These are phyloP conservation scores for Barbarea vulgaris DNA, from an alignment of 345 rosid genomes.

Conservation along the genomic window DNA sequence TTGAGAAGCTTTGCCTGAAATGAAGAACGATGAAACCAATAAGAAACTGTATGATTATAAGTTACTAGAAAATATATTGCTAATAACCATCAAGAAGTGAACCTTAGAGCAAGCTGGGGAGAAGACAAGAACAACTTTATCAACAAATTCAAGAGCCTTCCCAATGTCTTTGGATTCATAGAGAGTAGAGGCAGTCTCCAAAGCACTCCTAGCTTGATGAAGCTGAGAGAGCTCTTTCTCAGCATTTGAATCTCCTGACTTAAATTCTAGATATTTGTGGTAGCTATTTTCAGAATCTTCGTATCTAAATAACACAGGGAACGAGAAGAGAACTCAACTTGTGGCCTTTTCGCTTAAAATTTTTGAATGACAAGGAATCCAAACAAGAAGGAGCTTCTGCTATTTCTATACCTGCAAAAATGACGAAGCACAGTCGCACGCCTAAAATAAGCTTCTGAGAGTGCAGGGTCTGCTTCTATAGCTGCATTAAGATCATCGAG, in stretches of 20 bases:
- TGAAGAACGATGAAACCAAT: background rate
- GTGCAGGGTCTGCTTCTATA: constrained; percentile 83
- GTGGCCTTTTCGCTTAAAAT: background rate
- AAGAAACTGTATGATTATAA: constrained; percentile 7
- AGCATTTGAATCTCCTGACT: constrained; percentile 67
- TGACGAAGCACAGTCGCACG: constrained; percentile 86
- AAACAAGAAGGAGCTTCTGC: background rate
- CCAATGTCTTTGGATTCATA: constrained; percentile 68
- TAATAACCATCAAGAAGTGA: constrained; percentile 20
- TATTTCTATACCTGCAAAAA: constrained; percentile 72
- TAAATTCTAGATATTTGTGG: constrained; percentile 64
- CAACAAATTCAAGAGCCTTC: constrained; percentile 80
- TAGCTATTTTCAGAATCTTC: constrained; percentile 83
- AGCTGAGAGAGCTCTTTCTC: constrained; percentile 96
- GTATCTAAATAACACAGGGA: constrained; percentile 64
- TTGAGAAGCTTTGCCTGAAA: constrained; percentile 85
- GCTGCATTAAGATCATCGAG: constrained; percentile 92
- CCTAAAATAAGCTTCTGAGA: constrained; percentile 81
- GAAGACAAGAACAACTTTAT: constrained; percentile 92
- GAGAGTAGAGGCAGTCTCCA: constrained; percentile 66
- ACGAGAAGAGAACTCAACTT: background rate
- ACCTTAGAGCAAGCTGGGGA: constrained; percentile 95
- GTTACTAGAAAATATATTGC: background rate
- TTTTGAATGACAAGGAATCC: background rate
- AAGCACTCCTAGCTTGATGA: constrained; percentile 81